A percentile compares a stretch with the other conserved stretches of the same genome.
Evolutionary conservation across 1,284 basidiomycete species (phyloP).

Genomic region (Ceratobasidium sp.): DNA sequence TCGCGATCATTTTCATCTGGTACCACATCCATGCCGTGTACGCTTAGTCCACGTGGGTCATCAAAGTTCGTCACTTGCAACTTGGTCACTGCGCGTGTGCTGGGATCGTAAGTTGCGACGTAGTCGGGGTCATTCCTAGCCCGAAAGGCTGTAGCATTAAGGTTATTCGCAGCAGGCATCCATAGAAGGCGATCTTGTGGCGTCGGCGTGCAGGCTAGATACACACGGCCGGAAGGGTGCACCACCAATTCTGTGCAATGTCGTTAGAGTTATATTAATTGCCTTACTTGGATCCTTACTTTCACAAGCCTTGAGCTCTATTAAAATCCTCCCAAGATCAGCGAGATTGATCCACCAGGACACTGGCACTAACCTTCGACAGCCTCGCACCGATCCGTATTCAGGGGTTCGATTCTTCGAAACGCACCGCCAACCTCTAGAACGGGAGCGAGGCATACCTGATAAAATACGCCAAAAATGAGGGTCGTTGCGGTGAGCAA

Average conservation of each 20-base stretch:
- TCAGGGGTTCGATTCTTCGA: constrained; percentile 25
- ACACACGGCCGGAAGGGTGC: constrained; percentile 20
- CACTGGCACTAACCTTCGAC: constrained; percentile 9
- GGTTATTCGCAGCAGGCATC: constrained; percentile 17
- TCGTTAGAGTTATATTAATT: background rate
- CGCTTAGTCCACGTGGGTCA: constrained; percentile 57
- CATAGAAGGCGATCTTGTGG: constrained; percentile 9
- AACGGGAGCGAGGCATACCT: constrained; percentile 5
- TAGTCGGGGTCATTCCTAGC: constrained; percentile 54
- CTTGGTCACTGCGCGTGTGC: constrained; percentile 55
- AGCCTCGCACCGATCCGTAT: constrained; percentile 16
- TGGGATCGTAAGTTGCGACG: constrained; percentile 65
- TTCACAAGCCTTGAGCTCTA: constrained; percentile 68
- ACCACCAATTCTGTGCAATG: constrained; percentile 25
- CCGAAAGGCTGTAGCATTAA: constrained; percentile 6
- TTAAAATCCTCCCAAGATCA: background rate
- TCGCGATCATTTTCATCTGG: constrained; percentile 58
- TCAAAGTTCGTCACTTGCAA: constrained; percentile 56
- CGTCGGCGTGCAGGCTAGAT: constrained; percentile 22
- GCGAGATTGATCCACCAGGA: background rate
- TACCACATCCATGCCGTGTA: constrained; percentile 78
- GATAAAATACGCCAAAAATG: constrained; percentile 12
- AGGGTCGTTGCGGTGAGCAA: background rate
- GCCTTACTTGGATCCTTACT: constrained; percentile 53
- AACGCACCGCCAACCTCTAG: constrained; percentile 10